phyloP scores from a whole-genome alignment of 139 green algal species.

The Coelastrella sp. region DNA sequence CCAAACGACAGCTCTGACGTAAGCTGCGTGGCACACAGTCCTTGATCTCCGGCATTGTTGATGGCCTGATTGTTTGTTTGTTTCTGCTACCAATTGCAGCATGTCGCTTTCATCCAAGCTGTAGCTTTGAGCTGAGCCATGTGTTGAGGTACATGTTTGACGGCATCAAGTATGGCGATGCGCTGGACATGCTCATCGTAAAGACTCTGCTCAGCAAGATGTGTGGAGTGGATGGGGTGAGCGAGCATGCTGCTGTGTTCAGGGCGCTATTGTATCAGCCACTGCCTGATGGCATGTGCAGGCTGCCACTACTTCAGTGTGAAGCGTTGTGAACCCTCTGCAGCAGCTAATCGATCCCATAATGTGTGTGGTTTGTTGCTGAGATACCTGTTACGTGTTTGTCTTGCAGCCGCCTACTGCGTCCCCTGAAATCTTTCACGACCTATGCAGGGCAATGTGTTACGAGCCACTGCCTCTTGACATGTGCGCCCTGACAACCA shows the following conservation, averaged over 20 bases:
- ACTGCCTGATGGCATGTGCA: neutral
- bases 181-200: constrained; percentile 77
- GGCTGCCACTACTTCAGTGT: neutral
- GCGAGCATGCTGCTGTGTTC: neutral
- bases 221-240: constrained; percentile 54
- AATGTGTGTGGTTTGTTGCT: too few species aligned
- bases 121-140: constrained; percentile 51
- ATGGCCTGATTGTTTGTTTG: neutral
- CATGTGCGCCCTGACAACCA: too few species aligned
- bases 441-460: too few species aligned
- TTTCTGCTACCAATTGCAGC: neutral
- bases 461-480: too few species aligned
- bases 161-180: constrained; percentile 69
- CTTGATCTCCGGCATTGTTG: neutral
- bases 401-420: too few species aligned
- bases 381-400: too few species aligned
- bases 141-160: constrained; percentile 77
- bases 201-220: constrained; percentile 73
- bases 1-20: too few species aligned
- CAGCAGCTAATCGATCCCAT: too few species aligned
- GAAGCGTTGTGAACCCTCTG: too few species aligned
- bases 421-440: too few species aligned
- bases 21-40: too few species aligned
- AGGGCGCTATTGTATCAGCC: neutral
- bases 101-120: neutral